These are phyloP conservation scores for Chalaropsis ovoidea DNA, from an alignment of 2,329 filamentous ascomycete genomes.

Conservation along the genomic window DNA sequence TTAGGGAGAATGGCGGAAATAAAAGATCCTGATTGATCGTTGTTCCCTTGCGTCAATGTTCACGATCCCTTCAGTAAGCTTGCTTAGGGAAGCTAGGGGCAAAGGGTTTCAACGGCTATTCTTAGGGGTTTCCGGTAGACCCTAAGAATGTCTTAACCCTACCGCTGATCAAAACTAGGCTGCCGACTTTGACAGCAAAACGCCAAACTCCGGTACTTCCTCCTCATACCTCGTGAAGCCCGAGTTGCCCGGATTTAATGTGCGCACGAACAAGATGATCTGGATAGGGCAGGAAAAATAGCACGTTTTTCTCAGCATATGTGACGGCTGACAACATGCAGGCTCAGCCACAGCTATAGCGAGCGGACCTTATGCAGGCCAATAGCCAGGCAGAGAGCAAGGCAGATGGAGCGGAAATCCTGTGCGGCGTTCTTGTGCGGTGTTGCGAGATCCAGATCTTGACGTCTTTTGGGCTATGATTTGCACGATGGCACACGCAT, in stretches of 20 bases:
- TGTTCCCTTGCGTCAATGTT: neutral
- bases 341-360: neutral
- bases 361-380: neutral
- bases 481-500: neutral
- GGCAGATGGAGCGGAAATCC: neutral
- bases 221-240: neutral
- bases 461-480: neutral
- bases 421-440: no score
- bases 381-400: neutral
- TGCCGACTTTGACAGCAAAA: neutral
- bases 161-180: neutral
- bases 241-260: neutral
- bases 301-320: neutral
- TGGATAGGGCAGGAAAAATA: neutral
- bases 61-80: conserved; percentile 9
- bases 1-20: neutral
- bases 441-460: neutral
- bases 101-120: conserved; percentile 12
- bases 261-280: neutral
- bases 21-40: neutral
- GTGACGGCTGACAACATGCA: neutral
- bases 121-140: neutral
- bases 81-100: conserved; percentile 5
- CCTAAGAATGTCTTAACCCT: neutral
- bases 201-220: neutral